Percentiles rank a stretch among this genome's conserved stretches.
Conservation (phyloP, 1,284 basidiomycete species). For the Moniliella sp. region DNA sequence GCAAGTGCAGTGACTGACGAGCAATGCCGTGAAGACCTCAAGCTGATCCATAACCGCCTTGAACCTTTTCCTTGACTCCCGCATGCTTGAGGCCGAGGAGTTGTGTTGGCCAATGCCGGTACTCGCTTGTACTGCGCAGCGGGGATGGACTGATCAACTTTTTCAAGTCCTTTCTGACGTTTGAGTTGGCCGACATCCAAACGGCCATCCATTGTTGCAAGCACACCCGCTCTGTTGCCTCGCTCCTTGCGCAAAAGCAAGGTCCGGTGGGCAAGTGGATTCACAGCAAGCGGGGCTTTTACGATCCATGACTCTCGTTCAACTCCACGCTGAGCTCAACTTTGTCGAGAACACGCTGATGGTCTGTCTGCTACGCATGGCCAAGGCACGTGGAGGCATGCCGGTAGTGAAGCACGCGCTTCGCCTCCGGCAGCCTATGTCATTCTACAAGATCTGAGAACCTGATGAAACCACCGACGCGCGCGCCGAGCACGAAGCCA, state of each 20-base stretch:
- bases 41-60: slow-evolving; percentile 50
- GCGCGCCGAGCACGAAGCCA: slow-evolving; percentile 41
- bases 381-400: slow-evolving; percentile 65
- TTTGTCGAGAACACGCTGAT: slow-evolving; percentile 71
- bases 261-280: slow-evolving; percentile 39
- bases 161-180: slow-evolving; percentile 41
- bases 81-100: slow-evolving; percentile 67
- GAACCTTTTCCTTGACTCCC: slow-evolving; percentile 58
- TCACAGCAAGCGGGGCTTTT: slow-evolving; percentile 8
- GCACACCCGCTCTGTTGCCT: slow-evolving; percentile 35
- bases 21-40: slow-evolving; percentile 41
- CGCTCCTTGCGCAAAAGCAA: slow-evolving; percentile 51
- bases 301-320: slow-evolving; percentile 44
- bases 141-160: slow-evolving; percentile 44
- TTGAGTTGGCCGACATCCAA: slow-evolving; percentile 40
- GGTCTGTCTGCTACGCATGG: slow-evolving; percentile 57
- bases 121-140: slow-evolving; percentile 64
- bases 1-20: slow-evolving; percentile 19
- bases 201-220: slow-evolving; percentile 39
- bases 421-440: slow-evolving; percentile 35
- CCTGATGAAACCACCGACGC: slow-evolving; percentile 57
- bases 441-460: slow-evolving; percentile 41
- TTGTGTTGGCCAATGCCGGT: slow-evolving; percentile 42
- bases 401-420: slow-evolving; percentile 81
- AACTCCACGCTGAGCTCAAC: slow-evolving; percentile 77